Percentiles rank a stretch among this genome's conserved stretches.
These are phyloP conservation scores for Zygotorulaspora danielsina DNA, from an alignment of 805 yeast genomes.

Conservation along the genomic window DNA sequence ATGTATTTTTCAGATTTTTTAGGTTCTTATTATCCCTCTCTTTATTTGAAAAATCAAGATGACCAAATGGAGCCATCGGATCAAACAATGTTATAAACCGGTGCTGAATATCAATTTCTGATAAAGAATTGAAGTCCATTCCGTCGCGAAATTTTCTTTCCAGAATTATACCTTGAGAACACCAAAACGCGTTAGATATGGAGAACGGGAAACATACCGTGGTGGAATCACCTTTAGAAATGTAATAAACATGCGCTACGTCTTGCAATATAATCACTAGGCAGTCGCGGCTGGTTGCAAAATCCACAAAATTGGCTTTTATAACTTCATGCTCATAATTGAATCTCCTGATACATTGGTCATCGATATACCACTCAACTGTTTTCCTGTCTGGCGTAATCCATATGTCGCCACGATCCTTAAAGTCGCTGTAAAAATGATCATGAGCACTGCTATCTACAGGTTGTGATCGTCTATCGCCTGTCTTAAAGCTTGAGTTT, in stretches of 20 bases:
- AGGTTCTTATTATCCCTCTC: constrained; percentile 41
- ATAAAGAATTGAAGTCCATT: constrained; percentile 5
- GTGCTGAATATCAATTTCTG: constrained; percentile 12
- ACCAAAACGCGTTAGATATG: constrained; percentile 56
- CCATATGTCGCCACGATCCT: constrained; percentile 26
- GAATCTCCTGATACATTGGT: constrained; percentile 34
- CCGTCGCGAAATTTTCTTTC: constrained; percentile 41
- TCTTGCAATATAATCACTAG: constrained; percentile 60
- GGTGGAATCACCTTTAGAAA: constrained; percentile 53
- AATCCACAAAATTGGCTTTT: constrained; percentile 58
- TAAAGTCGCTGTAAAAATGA: constrained; percentile 7
- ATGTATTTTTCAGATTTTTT: constrained; percentile 12
- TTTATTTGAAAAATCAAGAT: constrained; percentile 62
- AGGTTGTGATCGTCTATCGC: background rate
- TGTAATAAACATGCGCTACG: constrained; percentile 55
- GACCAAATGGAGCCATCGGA: constrained; percentile 70
- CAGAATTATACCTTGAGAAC: constrained; percentile 62
- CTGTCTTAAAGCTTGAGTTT: background rate
- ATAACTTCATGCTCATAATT: constrained; percentile 46
- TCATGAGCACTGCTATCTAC: constrained; percentile 6
- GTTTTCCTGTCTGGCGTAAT: constrained; percentile 36
- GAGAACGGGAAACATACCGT: constrained; percentile 67
- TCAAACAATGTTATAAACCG: constrained; percentile 65
- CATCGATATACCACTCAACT: constrained; percentile 38
- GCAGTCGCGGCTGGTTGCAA: constrained; percentile 37